Evolutionary conservation across 371 early-diverging fungal genomes (phyloP), one percentile per base, ranked within the genome.

Genomic region (Lichtheimia ramosa): DNA sequence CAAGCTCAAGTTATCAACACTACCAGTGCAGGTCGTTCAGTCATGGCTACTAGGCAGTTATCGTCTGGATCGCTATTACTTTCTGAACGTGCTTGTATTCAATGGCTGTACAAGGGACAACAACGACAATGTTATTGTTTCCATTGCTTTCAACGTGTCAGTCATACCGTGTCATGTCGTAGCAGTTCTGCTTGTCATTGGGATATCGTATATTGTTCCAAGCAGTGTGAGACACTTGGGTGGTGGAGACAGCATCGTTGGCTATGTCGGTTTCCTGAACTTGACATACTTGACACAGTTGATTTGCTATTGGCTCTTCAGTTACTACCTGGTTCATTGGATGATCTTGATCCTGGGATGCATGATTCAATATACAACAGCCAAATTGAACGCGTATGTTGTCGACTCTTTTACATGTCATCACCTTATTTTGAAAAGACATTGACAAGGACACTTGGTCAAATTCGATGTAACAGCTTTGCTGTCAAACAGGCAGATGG

Each of bases 391-490:
- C 18, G 18, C 18, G 18, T 46, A 1, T 46, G n/a, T 10, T 46
- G 46, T 2, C 46, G 46, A 5, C 46, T 50, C 48, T 59, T 34
- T 23, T 68, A 3, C 43, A 61, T 27, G 53, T 58, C 1, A 12
- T 49, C 18, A 51, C 39, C 4, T 39, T 10, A 34, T 34, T 69
- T 5, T n/a, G 2, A 21, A 21, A 51, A 67, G 0, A 46, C 21
- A 13, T 54, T 76, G 41, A 42, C 67, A 0, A 55, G 23, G 1
- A 69, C 68, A 0, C 54, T 57, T 4, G 71, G 58, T 3, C 76
- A 76, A 28, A 61, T 76, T 20, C 61, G 64, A 34, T 73, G 73
- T 39, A 76, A 76, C 28, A 50, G 60, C 1, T 70, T 76, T 60
- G 68, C 48, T 8, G 34, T 34, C 34, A 34, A 34, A 34, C 34